Percentiles rank a stretch among this genome's conserved stretches.
phyloP scores from a whole-genome alignment of 441 rosid species.

The Macaranga tanarius region DNA sequence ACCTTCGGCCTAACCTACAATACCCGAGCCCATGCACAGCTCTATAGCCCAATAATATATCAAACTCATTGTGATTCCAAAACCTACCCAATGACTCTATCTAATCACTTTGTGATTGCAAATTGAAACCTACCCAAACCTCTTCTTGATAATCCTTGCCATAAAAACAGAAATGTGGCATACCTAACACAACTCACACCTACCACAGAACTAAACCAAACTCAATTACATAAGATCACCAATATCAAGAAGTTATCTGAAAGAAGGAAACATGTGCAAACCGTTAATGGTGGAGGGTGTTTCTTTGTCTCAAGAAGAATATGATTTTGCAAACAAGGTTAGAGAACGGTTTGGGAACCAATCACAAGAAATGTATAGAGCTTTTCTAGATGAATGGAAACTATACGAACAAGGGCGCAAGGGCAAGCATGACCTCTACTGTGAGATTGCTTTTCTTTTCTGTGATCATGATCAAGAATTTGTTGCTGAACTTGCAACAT shows the following conservation, averaged over 20 bases:
- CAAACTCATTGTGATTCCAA: no score
- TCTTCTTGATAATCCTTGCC: no score
- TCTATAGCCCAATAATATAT: no score
- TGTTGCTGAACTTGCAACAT: neutral
- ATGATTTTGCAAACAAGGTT: neutral
- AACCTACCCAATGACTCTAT: no score
- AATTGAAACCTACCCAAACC: neutral
- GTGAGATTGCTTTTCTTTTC: constrained; percentile 9
- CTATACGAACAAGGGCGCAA: neutral
- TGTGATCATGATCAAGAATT: neutral
- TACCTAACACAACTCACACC: neutral
- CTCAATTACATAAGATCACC: neutral
- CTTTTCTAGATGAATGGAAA: neutral
- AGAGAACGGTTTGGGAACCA: neutral
- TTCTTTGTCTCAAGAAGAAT: neutral
- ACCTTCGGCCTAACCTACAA: no score
- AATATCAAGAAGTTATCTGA: no score
- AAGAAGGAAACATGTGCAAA: neutral
- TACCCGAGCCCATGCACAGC: no score
- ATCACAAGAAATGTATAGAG: neutral
- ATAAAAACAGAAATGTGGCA: no score
- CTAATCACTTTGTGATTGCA: no score
- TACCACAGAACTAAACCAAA: neutral
- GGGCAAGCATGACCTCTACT: constrained; percentile 5
- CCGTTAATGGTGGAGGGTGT: neutral